Conservation (phyloP, 2,329 filamentous ascomycete species). For the Colletotrichum lini region DNA sequence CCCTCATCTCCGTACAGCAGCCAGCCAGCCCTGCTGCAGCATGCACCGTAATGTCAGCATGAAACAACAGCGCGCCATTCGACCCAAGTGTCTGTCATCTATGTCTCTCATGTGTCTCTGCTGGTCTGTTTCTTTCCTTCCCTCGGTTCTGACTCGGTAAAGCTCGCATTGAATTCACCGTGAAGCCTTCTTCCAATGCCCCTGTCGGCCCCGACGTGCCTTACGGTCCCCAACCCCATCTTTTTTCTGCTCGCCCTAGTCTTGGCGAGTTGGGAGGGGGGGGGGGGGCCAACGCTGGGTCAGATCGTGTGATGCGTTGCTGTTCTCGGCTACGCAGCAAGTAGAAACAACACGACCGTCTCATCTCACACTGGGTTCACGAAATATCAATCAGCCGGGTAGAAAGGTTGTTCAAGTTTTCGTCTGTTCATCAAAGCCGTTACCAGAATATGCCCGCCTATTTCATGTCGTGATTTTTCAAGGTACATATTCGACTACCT, state of each 20-base stretch:
- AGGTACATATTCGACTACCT: constrained; percentile 2
- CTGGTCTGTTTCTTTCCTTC: neutral
- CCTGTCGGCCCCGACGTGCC: neutral
- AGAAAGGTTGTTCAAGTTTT: too few species aligned
- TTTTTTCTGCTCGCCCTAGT: neutral
- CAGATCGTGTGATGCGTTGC: constrained; percentile 33
- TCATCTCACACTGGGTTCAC: neutral
- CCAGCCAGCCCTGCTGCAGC: neutral
- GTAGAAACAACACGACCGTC: neutral
- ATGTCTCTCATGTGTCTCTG: too few species aligned
- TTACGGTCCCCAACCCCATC: constrained; percentile 9
- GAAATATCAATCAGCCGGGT: too few species aligned
- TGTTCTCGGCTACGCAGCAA: constrained; percentile 2
- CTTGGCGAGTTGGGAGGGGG: constrained; percentile 28
- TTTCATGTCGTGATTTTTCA: neutral
- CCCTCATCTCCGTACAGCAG: too few species aligned
- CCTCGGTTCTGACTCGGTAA: constrained; percentile 4
- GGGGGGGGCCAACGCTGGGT: neutral
- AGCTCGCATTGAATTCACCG: neutral
- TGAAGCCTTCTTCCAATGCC: neutral
- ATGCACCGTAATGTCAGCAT: constrained; percentile 39
- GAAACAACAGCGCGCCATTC: constrained; percentile 31
- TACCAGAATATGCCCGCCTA: neutral
- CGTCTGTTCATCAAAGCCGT: neutral
- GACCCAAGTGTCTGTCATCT: constrained; percentile 3